Evolutionary conservation across 768 basidiomycete genomes (phyloP), one percentile per base, ranked within the genome.

Genomic region (Fistulinella prunicolor): DNA sequence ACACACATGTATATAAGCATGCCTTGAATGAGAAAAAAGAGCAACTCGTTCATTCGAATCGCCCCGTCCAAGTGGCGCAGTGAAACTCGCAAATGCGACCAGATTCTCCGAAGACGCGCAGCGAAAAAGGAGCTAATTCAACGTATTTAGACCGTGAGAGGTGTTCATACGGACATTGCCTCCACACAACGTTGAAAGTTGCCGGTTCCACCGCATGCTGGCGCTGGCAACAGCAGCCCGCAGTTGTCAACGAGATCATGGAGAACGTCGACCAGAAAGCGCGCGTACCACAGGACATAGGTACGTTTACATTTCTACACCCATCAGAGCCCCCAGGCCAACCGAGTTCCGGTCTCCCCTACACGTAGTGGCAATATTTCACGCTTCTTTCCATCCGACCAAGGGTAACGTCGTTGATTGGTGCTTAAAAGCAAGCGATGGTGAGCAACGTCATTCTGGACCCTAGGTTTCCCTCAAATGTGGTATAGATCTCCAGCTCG

Each of bases 341-440:
- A 50, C 24, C 2, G 20, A 26, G 37, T 20, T 6, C 38, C 36
- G 29, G 19, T 21, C 29, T 24, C 13, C 21, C 16, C 21, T 5
- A 16, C 26, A 10, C 26, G 6, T 29, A 90, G 89, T 88, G 60
- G 86, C 88, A 10, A 85, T 90, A 62, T 91, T 90, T 53, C 88
- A 91, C 67, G 76, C 83, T 16, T 88, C 87, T 6, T 92, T 92
- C 58, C 89, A 92, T 67, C 85, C 87, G 1, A 92, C 88, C 19
- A 77, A 80, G 54, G 89, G 89, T 13, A 90, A 89, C 62, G 63
- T 83, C 13, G 72, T 91, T 13, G 89, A 91, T 65, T 92, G 90
- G 89, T 81, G 76, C 37, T 61, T 86, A 24, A 88, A 82, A 59
- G 80, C 82, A 9, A 81, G 73, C 61, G 78, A 88, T 50, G 86